phyloP scores from a whole-genome alignment of 116 monocot genomes.

The Trichopus zeylanicus region DNA sequence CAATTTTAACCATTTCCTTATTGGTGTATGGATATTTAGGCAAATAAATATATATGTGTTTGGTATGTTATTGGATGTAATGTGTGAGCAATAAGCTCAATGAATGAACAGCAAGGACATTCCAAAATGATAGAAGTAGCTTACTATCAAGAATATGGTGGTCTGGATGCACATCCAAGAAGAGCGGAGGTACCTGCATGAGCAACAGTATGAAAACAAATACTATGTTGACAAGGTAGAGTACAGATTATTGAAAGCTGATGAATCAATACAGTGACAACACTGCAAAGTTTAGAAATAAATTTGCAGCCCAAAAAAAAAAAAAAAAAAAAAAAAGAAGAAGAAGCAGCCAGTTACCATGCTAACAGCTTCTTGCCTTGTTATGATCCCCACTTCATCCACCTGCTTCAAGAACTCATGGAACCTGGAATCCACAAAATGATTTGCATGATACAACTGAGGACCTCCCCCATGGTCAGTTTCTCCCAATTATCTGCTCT shows the following conservation, averaged over 20 bases:
- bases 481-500: neutral
- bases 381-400: slow-evolving; percentile 96
- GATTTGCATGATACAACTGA: neutral
- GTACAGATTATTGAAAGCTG: neutral
- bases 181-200: slow-evolving; percentile 85
- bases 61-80: too few species aligned
- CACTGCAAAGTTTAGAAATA: too few species aligned
- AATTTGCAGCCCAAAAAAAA: neutral
- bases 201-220: neutral
- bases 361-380: slow-evolving; percentile 99
- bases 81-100: too few species aligned
- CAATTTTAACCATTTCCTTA: too few species aligned
- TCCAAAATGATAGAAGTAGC: slow-evolving; percentile 16
- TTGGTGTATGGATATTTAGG: too few species aligned
- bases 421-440: slow-evolving; percentile 42
- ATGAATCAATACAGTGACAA: neutral
- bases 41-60: too few species aligned
- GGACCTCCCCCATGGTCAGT: too few species aligned
- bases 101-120: too few species aligned
- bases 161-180: slow-evolving; percentile 82
- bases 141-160: slow-evolving; percentile 96
- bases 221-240: neutral
- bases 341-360: slow-evolving; percentile 44
- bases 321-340: neutral
- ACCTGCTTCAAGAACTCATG: slow-evolving; percentile 96